A percentile compares a stretch with the other conserved stretches of the same genome.
These are phyloP conservation scores for Sedum album DNA, from an alignment of 164 flowering plant genomes.

Conservation along the genomic window DNA sequence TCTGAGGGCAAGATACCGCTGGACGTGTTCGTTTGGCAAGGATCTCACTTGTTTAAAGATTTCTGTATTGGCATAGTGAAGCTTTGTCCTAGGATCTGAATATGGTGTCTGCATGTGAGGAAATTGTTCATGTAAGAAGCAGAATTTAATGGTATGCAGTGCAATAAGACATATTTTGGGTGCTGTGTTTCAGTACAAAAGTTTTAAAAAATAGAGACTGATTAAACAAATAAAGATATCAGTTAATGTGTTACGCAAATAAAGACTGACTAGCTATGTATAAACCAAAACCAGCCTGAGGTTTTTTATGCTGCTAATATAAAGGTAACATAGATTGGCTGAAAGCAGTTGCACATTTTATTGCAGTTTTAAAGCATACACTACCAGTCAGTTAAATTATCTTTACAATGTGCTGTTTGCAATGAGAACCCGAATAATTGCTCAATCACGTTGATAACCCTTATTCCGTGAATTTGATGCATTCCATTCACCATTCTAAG, in stretches of 20 bases:
- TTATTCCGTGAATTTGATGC: background rate
- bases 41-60: conserved; percentile 2
- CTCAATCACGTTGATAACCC: background rate
- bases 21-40: background rate
- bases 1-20: conserved; percentile 4
- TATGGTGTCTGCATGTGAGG: background rate
- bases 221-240: no score
- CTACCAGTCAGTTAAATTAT: no score
- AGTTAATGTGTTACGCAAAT: no score
- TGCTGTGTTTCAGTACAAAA: background rate
- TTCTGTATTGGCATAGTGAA: conserved; percentile 6
- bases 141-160: no score
- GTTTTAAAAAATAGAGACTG: no score
- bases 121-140: background rate
- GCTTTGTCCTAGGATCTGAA: background rate
- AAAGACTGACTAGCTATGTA: background rate
- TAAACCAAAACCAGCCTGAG: background rate
- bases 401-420: background rate
- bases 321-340: background rate
- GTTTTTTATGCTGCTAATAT: no score
- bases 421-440: background rate
- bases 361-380: no score
- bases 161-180: no score
- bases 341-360: background rate
- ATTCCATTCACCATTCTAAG: background rate